Conservation (phyloP, 805 yeast species). For the Trichomonascus vanleenenianus region DNA sequence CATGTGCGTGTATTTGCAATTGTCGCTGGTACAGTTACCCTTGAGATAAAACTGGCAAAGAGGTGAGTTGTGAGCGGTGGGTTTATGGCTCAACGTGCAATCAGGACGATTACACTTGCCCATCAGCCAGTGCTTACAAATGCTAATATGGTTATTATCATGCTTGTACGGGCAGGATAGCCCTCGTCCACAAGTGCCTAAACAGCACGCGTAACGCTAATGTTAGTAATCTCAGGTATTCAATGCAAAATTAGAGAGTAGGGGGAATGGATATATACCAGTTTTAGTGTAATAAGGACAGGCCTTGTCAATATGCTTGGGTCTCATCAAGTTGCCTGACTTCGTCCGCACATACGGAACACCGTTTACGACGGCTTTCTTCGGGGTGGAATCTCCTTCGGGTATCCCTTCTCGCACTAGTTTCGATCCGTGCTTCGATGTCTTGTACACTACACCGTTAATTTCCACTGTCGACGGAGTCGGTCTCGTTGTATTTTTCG, state of each 20-base stretch:
- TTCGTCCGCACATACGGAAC: conserved; percentile 19
- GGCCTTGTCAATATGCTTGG: conserved; percentile 14
- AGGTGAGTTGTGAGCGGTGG: conserved; percentile 53
- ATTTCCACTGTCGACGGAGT: conserved; percentile 11
- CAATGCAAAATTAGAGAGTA: neutral
- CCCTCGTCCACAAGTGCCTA: conserved; percentile 49
- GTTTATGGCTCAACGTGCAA: conserved; percentile 51
- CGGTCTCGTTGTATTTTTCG: neutral
- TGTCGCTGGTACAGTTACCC: conserved; percentile 40
- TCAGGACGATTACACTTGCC: conserved; percentile 40
- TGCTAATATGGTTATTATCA: conserved; percentile 40
- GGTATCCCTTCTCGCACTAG: conserved; percentile 12
- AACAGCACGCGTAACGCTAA: neutral
- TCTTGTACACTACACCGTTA: conserved; percentile 20
- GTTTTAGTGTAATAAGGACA: conserved; percentile 26
- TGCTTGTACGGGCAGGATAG: conserved; percentile 48
- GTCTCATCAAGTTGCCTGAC: conserved; percentile 13
- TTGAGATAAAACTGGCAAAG: conserved; percentile 45
- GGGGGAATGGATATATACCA: conserved; percentile 12
- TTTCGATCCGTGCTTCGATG: conserved; percentile 18
- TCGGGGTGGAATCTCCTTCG: conserved; percentile 13
- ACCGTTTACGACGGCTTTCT: conserved; percentile 20
- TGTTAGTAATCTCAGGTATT: conserved; percentile 9
- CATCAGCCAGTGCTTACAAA: conserved; percentile 45
- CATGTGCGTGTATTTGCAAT: conserved; percentile 48